These are phyloP conservation scores for Solanum sejunctum DNA, from an alignment of 257 asterid genomes.

Conservation along the genomic window DNA sequence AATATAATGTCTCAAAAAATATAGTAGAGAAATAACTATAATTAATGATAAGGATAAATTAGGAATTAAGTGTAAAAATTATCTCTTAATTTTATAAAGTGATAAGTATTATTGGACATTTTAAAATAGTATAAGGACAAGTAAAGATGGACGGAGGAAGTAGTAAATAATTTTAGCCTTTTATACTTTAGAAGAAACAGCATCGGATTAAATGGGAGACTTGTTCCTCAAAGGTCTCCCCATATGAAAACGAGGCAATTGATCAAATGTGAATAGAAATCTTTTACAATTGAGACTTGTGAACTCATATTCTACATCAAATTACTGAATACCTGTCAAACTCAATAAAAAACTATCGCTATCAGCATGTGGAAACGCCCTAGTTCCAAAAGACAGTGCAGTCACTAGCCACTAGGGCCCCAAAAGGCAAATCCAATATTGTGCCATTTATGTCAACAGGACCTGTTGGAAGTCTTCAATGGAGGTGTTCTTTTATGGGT, in stretches of 20 bases:
- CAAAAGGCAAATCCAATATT: not conserved
- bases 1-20: no score
- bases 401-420: not conserved
- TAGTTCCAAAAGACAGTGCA: not conserved
- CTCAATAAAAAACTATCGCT: not conserved
- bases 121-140: no score
- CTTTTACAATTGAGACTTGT: not conserved
- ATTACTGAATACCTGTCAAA: not conserved
- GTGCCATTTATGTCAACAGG: not conserved
- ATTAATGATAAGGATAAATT: no score
- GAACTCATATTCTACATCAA: not conserved
- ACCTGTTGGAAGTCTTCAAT: not conserved
- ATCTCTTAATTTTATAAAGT: no score
- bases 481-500: not conserved
- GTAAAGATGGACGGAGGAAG: no score
- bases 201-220: not conserved
- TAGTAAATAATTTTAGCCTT: no score
- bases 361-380: not conserved
- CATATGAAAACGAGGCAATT: not conserved
- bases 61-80: no score
- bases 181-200: no score
- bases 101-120: no score
- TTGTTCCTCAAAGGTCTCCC: not conserved
- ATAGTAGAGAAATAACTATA: no score
- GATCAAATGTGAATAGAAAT: not conserved